A percentile compares a stretch with the other conserved stretches of the same genome.
These are phyloP conservation scores for Colletotrichum lentis DNA, from an alignment of 2,329 filamentous ascomycete species.

Conservation along the genomic window DNA sequence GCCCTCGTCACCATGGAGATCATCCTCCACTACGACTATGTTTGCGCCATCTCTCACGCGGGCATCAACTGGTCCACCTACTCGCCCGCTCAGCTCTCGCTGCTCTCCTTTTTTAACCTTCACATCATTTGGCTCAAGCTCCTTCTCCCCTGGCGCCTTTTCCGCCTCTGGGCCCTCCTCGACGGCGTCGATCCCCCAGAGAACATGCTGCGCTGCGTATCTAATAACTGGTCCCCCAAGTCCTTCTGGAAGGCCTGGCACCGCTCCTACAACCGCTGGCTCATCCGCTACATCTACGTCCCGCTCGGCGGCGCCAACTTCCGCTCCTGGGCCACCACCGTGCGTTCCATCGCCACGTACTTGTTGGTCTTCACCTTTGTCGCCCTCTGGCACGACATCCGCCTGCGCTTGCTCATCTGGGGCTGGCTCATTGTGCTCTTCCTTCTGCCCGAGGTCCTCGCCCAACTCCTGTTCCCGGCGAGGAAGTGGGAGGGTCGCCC, in stretches of 20 bases:
- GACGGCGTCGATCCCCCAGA: conserved; percentile 95
- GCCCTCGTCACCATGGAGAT: conserved; percentile 89
- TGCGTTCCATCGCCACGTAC: conserved; percentile 75
- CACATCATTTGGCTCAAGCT: conserved; percentile 98
- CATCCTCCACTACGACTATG: conserved; percentile 90
- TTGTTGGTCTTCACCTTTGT: conserved; percentile 94
- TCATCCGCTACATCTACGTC: conserved; percentile 91
- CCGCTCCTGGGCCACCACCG: conserved; percentile 55
- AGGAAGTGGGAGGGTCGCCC: conserved; percentile 74
- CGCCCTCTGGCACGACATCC: conserved; percentile 97
- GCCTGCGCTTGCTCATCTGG: conserved; percentile 90
- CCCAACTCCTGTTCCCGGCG: conserved; percentile 74
- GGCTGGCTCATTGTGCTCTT: conserved; percentile 96
- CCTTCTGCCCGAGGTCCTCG: conserved; percentile 86
- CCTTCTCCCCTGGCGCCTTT: conserved; percentile 96
- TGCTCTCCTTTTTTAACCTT: conserved; percentile 95
- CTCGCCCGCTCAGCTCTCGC: conserved; percentile 83
- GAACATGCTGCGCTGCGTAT: conserved; percentile 98
- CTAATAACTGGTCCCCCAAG: conserved; percentile 89
- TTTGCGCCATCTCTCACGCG: conserved; percentile 87
- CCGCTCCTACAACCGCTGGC: conserved; percentile 92
- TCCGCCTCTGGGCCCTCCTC: conserved; percentile 92
- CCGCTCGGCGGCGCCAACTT: conserved; percentile 79
- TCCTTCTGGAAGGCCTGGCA: conserved; percentile 98
- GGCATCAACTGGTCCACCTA: conserved; percentile 83